phyloP scores from a whole-genome alignment of 257 asterid genomes.

The Orobanche coerulescens region DNA sequence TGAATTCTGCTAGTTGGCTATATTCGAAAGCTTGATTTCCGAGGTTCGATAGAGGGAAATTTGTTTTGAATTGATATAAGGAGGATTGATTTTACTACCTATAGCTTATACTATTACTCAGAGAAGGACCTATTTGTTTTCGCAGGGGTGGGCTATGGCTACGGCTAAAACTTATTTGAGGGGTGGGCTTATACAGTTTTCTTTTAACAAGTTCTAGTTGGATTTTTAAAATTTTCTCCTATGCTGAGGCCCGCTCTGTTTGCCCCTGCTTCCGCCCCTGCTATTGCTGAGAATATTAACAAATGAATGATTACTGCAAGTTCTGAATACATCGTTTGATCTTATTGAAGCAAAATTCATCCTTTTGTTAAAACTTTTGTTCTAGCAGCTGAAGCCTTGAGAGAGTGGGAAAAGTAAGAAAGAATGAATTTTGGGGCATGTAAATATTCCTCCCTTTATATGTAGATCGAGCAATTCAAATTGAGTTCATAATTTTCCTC shows the following conservation, averaged over 20 bases:
- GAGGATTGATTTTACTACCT: constrained; percentile 8
- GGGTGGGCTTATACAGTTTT: too few relatives aligned
- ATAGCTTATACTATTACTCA: neutral
- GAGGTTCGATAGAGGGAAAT: neutral
- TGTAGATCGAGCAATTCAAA: neutral
- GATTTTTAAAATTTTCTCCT: too few relatives aligned
- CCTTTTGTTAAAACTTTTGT: neutral
- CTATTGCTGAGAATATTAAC: neutral
- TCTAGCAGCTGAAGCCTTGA: neutral
- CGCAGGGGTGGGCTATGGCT: too few relatives aligned
- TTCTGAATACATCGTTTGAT: neutral
- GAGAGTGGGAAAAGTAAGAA: neutral
- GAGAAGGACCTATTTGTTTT: too few relatives aligned
- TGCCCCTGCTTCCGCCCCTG: too few relatives aligned
- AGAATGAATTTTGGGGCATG: constrained; percentile 5
- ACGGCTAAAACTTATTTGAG: too few relatives aligned
- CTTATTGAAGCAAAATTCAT: neutral
- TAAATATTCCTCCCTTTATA: neutral
- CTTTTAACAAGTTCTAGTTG: too few relatives aligned
- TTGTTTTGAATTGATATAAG: neutral
- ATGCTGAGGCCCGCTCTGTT: too few relatives aligned
- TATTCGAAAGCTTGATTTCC: neutral
- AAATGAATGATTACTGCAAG: neutral
- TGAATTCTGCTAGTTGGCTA: neutral
- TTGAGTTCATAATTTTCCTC: neutral